Evolutionary conservation across 257 asterid species (phyloP).

Genomic region (Striga asiatica): DNA sequence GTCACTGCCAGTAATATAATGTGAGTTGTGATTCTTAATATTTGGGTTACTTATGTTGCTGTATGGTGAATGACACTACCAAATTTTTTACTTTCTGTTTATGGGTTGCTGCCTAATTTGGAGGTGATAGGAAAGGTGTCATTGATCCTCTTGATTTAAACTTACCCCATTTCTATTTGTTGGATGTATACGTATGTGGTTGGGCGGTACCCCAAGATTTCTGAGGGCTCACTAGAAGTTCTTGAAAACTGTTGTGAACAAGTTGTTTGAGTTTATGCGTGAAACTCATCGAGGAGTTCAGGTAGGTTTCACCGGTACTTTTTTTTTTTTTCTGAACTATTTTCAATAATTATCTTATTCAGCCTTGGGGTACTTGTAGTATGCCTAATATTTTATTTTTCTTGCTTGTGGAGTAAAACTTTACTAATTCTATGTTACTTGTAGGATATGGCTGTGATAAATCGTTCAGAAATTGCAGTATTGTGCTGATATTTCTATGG

Average conservation of each 20-base stretch:
- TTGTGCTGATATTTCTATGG: not conserved
- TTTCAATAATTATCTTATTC: not conserved
- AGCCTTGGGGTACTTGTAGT: not conserved
- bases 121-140: too few relatives aligned
- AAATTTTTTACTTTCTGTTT: too few relatives aligned
- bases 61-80: not conserved
- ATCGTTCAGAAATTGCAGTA: conserved; percentile 61
- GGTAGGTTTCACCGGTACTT: conserved; percentile 31
- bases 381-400: not conserved
- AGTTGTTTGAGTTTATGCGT: conserved; percentile 96
- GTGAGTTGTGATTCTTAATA: too few relatives aligned
- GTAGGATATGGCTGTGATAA: conserved; percentile 99
- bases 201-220: conserved; percentile 97
- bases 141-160: not conserved
- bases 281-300: conserved; percentile 99
- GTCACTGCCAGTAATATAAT: conserved; percentile 98
- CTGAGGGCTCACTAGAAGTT: conserved; percentile 99
- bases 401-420: not conserved
- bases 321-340: not conserved
- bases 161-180: not conserved
- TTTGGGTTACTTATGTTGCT: conserved; percentile 8
- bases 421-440: conserved; percentile 7
- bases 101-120: too few relatives aligned
- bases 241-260: conserved; percentile 96
- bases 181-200: conserved; percentile 78